phyloP scores from a whole-genome alignment of 75 land plant species.

The Pinus albicaulis region DNA sequence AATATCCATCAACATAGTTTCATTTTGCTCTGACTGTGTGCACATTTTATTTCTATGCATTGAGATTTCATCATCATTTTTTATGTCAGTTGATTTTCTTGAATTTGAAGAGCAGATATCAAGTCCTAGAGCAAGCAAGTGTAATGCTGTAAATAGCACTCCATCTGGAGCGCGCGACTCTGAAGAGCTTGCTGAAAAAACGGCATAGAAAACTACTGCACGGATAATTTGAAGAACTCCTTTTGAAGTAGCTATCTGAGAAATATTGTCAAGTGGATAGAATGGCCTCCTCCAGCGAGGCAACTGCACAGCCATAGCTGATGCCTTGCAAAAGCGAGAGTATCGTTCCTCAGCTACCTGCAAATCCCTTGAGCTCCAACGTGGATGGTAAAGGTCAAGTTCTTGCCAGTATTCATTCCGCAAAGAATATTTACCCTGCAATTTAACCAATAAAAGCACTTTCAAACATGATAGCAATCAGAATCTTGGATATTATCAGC shows the following conservation, averaged over 20 bases:
- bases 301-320: constrained; percentile 68
- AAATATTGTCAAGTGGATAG: constrained; percentile 50
- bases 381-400: constrained; percentile 90
- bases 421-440: constrained; percentile 85
- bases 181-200: constrained; percentile 44
- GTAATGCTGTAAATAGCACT: constrained; percentile 76
- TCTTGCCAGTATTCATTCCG: constrained; percentile 76
- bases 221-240: constrained; percentile 57
- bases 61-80: constrained; percentile 2
- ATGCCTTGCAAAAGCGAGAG: constrained; percentile 60
- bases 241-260: constrained; percentile 60
- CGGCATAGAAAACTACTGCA: constrained; percentile 75
- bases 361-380: constrained; percentile 84
- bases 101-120: constrained; percentile 48
- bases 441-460: constrained; percentile 2
- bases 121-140: constrained; percentile 75
- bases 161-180: constrained; percentile 85
- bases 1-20: not conserved
- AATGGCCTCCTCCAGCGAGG: constrained; percentile 82
- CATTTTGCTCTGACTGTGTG: not conserved
- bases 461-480: not conserved
- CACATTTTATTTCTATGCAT: not conserved
- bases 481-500: not conserved
- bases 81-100: not conserved
- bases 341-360: constrained; percentile 95